Evolutionary conservation across 2,329 filamentous ascomycete species (phyloP).

Genomic region (Calonectria pseudoreteaudii): DNA sequence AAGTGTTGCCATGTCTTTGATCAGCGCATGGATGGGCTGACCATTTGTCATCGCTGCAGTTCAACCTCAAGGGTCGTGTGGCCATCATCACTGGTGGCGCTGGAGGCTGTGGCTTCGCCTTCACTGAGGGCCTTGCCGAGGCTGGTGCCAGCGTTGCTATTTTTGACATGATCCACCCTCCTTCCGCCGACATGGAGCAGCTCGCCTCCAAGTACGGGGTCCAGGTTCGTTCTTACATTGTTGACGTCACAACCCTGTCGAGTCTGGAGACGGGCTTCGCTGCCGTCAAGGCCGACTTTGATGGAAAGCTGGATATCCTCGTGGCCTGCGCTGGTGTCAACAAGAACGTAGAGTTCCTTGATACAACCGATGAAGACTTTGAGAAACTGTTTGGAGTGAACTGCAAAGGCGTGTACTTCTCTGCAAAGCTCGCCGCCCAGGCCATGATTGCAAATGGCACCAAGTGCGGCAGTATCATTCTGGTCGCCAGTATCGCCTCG

Average conservation of each 20-base stretch:
- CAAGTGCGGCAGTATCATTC: slow-evolving; percentile 62
- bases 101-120: slow-evolving; percentile 71
- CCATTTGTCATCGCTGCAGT: slow-evolving; percentile 45
- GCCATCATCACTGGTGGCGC: slow-evolving; percentile 63
- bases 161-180: slow-evolving; percentile 67
- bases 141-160: slow-evolving; percentile 70
- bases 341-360: slow-evolving; percentile 70
- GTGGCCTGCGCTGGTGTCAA: slow-evolving; percentile 70
- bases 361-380: slow-evolving; percentile 72
- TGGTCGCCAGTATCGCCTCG: slow-evolving; percentile 65
- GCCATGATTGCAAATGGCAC: slow-evolving; percentile 64
- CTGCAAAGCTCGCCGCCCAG: slow-evolving; percentile 61
- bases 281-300: slow-evolving; percentile 55
- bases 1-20: neutral
- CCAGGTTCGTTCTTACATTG: slow-evolving; percentile 63
- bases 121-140: slow-evolving; percentile 66
- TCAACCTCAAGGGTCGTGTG: slow-evolving; percentile 60
- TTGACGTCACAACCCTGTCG: slow-evolving; percentile 58
- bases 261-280: slow-evolving; percentile 63
- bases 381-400: slow-evolving; percentile 74
- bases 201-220: slow-evolving; percentile 53
- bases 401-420: slow-evolving; percentile 73
- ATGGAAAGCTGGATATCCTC: slow-evolving; percentile 64
- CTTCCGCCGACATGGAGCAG: slow-evolving; percentile 60
- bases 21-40: neutral